Conservation (phyloP, 108 stramenopile genomes). For the Cylindrotheca closterium region DNA sequence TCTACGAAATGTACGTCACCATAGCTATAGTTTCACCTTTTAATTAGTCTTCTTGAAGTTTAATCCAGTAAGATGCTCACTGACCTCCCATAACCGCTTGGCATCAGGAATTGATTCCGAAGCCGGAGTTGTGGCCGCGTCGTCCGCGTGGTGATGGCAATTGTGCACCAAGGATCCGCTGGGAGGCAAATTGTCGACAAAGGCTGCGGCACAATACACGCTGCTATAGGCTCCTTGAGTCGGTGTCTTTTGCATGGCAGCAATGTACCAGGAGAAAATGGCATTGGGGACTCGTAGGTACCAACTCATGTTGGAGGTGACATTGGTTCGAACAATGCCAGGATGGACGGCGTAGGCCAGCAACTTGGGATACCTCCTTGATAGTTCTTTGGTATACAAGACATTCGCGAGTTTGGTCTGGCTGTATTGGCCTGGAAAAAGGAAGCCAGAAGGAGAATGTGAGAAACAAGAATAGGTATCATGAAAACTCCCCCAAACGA, state of each 20-base stretch:
- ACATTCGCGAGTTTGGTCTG: constrained; percentile 88
- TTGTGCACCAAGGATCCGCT: constrained; percentile 38
- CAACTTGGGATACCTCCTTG: constrained; percentile 36
- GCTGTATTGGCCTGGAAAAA: constrained; percentile 54
- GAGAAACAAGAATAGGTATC: not conserved
- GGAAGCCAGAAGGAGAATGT: not conserved
- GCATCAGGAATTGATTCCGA: constrained; percentile 16
- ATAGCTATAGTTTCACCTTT: too few species aligned
- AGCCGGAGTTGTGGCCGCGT: not conserved
- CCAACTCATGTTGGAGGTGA: constrained; percentile 84
- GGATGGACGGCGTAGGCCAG: constrained; percentile 75
- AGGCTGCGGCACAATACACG: constrained; percentile 51
- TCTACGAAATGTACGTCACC: too few species aligned
- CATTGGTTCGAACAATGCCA: constrained; percentile 87
- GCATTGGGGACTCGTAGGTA: constrained; percentile 62
- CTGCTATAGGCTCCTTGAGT: constrained; percentile 78
- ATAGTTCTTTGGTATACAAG: constrained; percentile 71
- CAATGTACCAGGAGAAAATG: constrained; percentile 49
- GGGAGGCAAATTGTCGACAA: constrained; percentile 8
- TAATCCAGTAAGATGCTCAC: constrained; percentile 25
- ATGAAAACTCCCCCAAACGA: too few species aligned
- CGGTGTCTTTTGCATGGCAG: constrained; percentile 73
- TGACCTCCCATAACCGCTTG: constrained; percentile 28
- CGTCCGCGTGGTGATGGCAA: constrained; percentile 7
- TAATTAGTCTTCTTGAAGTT: too few species aligned